A percentile compares a stretch with the other conserved stretches of the same genome.
Conservation (phyloP, 306 rosid species). For the Vicia sativa region DNA sequence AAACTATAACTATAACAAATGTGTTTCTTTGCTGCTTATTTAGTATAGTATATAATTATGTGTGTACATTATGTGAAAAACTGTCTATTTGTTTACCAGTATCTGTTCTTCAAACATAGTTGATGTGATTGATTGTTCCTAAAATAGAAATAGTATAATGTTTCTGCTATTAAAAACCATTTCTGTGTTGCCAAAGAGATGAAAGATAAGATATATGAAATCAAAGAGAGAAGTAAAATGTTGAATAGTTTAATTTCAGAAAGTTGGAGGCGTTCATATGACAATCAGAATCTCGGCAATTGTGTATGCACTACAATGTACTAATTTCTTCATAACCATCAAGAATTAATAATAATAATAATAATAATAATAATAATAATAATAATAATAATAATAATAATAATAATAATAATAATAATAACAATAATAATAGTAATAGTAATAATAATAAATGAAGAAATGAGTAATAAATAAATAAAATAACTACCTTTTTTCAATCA, state of each 20-base stretch:
- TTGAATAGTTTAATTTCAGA: not conserved
- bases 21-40: conserved; percentile 7
- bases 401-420: too few relatives aligned
- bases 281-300: conserved; percentile 29
- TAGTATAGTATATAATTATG: not conserved
- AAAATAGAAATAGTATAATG: conserved; percentile 3
- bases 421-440: too few relatives aligned
- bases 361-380: too few relatives aligned
- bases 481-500: conserved; percentile 13
- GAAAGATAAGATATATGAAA: conserved; percentile 17
- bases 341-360: not conserved
- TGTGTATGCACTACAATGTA: conserved; percentile 11
- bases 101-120: conserved; percentile 12
- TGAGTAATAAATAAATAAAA: not conserved
- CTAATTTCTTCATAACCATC: conserved; percentile 12
- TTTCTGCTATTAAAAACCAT: not conserved
- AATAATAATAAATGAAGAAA: conserved; percentile 1
- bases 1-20: conserved; percentile 17
- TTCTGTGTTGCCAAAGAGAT: conserved; percentile 2
- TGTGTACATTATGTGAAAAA: conserved; percentile 8
- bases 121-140: conserved; percentile 17
- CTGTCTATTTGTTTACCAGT: conserved; percentile 1
- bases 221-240: conserved; percentile 1
- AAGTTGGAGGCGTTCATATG: conserved; percentile 8
- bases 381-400: too few relatives aligned